phyloP scores from a whole-genome alignment of 2,329 filamentous ascomycete species.

The Stagonosporopsis cucurbitacearum region DNA sequence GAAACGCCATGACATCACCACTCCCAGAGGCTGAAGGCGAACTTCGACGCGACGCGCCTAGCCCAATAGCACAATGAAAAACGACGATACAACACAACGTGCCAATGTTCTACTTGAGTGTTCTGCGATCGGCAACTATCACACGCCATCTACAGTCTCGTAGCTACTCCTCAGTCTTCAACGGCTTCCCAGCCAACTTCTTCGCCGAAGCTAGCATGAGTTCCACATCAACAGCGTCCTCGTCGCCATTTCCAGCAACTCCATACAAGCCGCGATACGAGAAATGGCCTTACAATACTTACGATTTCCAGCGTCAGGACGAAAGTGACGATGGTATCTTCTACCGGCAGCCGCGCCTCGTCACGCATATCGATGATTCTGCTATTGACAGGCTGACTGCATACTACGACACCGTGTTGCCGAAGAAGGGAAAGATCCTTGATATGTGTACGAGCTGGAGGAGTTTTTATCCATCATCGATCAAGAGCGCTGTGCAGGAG shows the following conservation, averaged over 20 bases:
- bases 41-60: conserved; percentile 1
- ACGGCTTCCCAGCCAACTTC: conserved; percentile 12
- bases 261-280: conserved; percentile 28
- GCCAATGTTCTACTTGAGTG: background rate
- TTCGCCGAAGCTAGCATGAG: conserved; percentile 14
- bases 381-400: conserved; percentile 53
- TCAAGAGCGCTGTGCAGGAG: conserved; percentile 40
- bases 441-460: conserved; percentile 62
- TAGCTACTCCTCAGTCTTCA: conserved; percentile 9
- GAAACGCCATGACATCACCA: conserved; percentile 28
- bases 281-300: conserved; percentile 26
- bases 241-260: conserved; percentile 14
- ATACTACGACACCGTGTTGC: conserved; percentile 57
- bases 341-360: conserved; percentile 56
- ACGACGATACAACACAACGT: background rate
- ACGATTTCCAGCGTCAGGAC: conserved; percentile 52
- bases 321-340: conserved; percentile 45
- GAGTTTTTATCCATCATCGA: conserved; percentile 51
- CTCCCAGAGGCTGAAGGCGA: conserved; percentile 7
- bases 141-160: background rate
- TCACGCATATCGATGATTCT: conserved; percentile 61
- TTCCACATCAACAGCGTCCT: background rate
- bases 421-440: conserved; percentile 51
- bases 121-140: background rate
- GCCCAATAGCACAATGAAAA: background rate